phyloP scores from a whole-genome alignment of 495 filamentous ascomycete genomes.

The Trichoderma gamsii region DNA sequence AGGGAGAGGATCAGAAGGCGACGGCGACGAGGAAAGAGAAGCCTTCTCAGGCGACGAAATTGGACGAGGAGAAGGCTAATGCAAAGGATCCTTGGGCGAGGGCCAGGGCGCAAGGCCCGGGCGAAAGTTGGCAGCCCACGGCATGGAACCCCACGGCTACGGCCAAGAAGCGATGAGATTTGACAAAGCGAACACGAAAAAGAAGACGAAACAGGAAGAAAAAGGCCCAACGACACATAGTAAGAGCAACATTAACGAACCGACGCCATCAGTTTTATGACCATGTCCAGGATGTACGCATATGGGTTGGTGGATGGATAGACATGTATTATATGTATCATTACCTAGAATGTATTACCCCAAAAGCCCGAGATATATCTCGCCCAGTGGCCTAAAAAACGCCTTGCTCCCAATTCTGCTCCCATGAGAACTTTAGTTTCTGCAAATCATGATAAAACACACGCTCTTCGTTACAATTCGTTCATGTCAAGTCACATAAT shows the following conservation, averaged over 20 bases:
- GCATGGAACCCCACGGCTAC: slow-evolving; percentile 55
- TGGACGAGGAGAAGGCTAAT: background rate
- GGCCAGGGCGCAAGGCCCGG: slow-evolving; percentile 43
- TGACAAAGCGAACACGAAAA: background rate
- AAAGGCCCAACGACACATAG: background rate
- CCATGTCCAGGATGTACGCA: slow-evolving; percentile 15
- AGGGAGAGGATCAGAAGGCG: background rate
- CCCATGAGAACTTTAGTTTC: background rate
- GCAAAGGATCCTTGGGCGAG: slow-evolving; percentile 55
- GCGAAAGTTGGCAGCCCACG: slow-evolving; percentile 73
- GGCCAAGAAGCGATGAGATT: slow-evolving; percentile 25
- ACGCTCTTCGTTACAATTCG: background rate
- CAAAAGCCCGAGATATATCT: background rate
- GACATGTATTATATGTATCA: slow-evolving; percentile 13
- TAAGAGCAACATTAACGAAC: background rate
- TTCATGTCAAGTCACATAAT: background rate
- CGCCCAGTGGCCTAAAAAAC: background rate
- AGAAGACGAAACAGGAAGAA: background rate
- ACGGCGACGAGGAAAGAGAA: slow-evolving; percentile 22
- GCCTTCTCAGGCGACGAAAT: background rate
- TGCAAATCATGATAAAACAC: background rate
- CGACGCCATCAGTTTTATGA: slow-evolving; percentile 15
- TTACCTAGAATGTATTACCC: slow-evolving; percentile 16
- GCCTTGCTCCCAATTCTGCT: slow-evolving; percentile 6
- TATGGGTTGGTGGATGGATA: background rate